Conservation (phyloP, 257 asterid genomes). For the Solanum lignicaule region DNA sequence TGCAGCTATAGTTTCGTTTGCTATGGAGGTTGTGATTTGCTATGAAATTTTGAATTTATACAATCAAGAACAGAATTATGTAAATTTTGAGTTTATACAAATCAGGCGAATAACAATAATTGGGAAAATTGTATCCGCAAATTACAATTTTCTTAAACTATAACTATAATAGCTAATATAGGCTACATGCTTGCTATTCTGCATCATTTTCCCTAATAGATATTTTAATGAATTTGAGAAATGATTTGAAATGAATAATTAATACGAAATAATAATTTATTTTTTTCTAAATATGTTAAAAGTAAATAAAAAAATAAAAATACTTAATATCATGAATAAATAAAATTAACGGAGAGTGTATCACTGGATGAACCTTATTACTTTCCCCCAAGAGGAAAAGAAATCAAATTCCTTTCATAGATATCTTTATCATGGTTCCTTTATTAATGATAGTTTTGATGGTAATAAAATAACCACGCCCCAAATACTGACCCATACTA, state of each 20-base stretch:
- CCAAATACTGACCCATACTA: neutral
- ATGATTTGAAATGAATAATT: neutral
- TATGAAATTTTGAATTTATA: no score
- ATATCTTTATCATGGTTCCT: neutral
- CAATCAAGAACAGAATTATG: no score
- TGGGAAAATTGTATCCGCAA: rapidly evolving
- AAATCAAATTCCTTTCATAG: neutral
- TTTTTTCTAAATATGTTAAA: neutral
- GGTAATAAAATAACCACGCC: neutral
- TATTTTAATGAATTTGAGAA: neutral
- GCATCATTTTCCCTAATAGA: neutral
- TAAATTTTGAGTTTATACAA: no score
- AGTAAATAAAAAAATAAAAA: neutral
- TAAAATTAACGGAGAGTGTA: neutral
- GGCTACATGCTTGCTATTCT: neutral
- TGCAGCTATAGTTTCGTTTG: no score
- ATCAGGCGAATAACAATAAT: no score
- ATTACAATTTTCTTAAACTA: no score
- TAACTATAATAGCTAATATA: no score
- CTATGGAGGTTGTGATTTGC: neutral
- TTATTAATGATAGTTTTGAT: neutral
- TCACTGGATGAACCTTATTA: neutral
- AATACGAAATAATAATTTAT: neutral
- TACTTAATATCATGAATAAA: neutral
- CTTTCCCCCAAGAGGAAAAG: neutral